These are phyloP conservation scores for Suhomyces maxii DNA, from an alignment of 1,139 yeast genomes.

Conservation along the genomic window DNA sequence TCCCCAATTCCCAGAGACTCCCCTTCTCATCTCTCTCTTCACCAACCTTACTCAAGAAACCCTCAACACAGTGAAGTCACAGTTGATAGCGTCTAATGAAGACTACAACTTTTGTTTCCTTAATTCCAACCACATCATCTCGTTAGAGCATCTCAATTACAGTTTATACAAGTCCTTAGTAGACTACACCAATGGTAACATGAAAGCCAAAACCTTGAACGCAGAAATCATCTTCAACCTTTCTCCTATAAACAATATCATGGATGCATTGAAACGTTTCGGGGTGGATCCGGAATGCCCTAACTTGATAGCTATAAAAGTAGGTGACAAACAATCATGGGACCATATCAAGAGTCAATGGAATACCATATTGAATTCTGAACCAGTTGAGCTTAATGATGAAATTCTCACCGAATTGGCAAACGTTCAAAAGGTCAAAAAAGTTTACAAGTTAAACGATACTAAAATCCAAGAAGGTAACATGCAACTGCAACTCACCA, in stretches of 20 bases:
- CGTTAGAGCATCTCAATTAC: conserved; percentile 36
- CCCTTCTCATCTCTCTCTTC: conserved; percentile 27
- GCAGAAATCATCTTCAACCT: conserved; percentile 45
- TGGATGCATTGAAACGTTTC: conserved; percentile 44
- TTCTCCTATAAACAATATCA: conserved; percentile 45
- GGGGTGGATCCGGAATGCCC: conserved; percentile 37
- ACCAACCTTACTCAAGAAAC: conserved; percentile 14
- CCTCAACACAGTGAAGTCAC: conserved; percentile 27
- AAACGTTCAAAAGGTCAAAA: conserved; percentile 35
- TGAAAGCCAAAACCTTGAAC: conserved; percentile 43
- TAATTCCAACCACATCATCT: conserved; percentile 38
- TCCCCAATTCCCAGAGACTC: conserved; percentile 36
- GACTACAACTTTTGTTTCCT: conserved; percentile 43
- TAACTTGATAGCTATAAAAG: conserved; percentile 34
- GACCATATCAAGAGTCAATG: conserved; percentile 14
- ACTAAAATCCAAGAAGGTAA: conserved; percentile 19
- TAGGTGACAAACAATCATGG: conserved; percentile 13
- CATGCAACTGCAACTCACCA: conserved; percentile 30
- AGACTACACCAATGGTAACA: conserved; percentile 25
- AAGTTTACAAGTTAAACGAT: conserved; percentile 41
- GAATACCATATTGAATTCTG: conserved; percentile 16
- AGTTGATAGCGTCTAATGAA: conserved; percentile 32
- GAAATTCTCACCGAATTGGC: conserved; percentile 21
- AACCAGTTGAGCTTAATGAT: conserved; percentile 24
- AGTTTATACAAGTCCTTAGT: conserved; percentile 38